Evolutionary conservation across 2,329 filamentous ascomycete genomes (phyloP).

Genomic region (Colletotrichum truncatum): DNA sequence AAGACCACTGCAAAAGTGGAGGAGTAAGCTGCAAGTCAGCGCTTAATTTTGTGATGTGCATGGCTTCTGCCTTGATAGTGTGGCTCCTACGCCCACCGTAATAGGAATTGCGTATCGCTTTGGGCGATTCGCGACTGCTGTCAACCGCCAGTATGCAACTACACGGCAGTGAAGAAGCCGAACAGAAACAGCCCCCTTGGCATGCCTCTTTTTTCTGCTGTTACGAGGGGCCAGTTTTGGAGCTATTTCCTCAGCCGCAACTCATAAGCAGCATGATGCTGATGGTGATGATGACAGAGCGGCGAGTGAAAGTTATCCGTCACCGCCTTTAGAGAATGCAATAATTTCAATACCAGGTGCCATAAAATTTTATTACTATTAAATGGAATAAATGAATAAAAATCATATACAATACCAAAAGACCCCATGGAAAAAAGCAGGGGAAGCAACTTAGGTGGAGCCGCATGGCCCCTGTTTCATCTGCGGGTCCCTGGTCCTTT

Average conservation of each 20-base stretch:
- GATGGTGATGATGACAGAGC: neutral
- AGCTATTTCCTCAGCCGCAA: neutral
- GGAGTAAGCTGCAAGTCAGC: constrained; percentile 16
- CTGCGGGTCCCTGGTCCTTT: constrained; percentile 10
- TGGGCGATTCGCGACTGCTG: too few relatives aligned
- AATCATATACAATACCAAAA: neutral
- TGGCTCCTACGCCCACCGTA: too few relatives aligned
- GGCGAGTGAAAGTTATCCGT: too few relatives aligned
- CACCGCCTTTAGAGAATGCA: too few relatives aligned
- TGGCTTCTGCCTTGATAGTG: neutral
- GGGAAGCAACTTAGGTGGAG: constrained; percentile 4
- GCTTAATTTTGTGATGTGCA: neutral
- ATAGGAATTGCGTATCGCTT: too few relatives aligned
- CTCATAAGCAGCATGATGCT: neutral
- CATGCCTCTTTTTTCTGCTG: neutral
- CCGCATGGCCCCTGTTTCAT: constrained; percentile 29
- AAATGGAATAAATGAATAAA: too few relatives aligned
- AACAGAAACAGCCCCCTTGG: constrained; percentile 5
- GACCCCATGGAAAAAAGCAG: neutral
- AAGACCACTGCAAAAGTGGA: neutral
- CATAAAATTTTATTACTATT: too few relatives aligned
- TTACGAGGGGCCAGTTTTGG: constrained; percentile 11
- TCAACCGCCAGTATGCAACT: too few relatives aligned
- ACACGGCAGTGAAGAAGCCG: too few relatives aligned
- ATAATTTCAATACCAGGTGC: too few relatives aligned